phyloP scores from a whole-genome alignment of 129 eudicot genomes.

The Helianthus annuus region HanXRQr2.0-SUNRISE NC_035443.2:143088993-143089492 shows the following conservation, averaged over 20 bases:
- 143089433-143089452: slow-evolving; percentile 37
- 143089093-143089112: slow-evolving; percentile 38
- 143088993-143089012: too few relatives aligned
- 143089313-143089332: slow-evolving; percentile 32
- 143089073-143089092: slow-evolving; percentile 37
- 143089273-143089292: slow-evolving; percentile 47
- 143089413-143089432: slow-evolving; percentile 56
- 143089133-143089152: slow-evolving; percentile 30
- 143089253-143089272: slow-evolving; percentile 52
- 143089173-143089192: slow-evolving; percentile 50
- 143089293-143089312: slow-evolving; percentile 49
- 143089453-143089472: slow-evolving; percentile 49
- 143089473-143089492: slow-evolving; percentile 50
- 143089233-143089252: slow-evolving; percentile 59
- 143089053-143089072: slow-evolving; percentile 40
- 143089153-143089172: slow-evolving; percentile 31
- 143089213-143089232: slow-evolving; percentile 55
- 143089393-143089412: slow-evolving; percentile 53
- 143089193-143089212: slow-evolving; percentile 55
- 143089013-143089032: too few relatives aligned
- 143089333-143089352: slow-evolving; percentile 53
- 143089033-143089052: too few relatives aligned
- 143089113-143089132: slow-evolving; percentile 40
- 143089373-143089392: slow-evolving; percentile 55
- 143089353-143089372: slow-evolving; percentile 47